Conservation (phyloP, 805 yeast genomes). For the Lipomyces anomalus region DNA sequence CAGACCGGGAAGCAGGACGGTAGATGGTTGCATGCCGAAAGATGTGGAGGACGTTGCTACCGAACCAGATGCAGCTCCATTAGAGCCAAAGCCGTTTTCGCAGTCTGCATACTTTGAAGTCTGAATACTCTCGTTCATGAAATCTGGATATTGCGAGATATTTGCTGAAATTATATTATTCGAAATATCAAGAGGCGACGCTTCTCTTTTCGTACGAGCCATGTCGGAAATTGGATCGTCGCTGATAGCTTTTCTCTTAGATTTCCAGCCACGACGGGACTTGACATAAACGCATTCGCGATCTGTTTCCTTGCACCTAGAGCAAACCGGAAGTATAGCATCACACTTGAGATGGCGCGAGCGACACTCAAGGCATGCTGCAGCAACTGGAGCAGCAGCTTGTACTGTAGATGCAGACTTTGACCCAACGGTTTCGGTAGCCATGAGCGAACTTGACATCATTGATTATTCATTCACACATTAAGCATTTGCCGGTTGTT, state of each 20-base stretch:
- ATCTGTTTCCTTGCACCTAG: conserved; percentile 8
- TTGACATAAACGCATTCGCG: conserved; percentile 21
- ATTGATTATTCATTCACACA: too few relatives aligned
- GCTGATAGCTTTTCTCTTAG: not conserved
- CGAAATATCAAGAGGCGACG: not conserved
- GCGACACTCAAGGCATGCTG: conserved; percentile 22
- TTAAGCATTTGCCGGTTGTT: too few relatives aligned
- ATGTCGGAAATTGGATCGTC: not conserved
- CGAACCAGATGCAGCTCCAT: too few relatives aligned
- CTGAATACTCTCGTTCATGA: too few relatives aligned
- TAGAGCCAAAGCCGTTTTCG: not conserved
- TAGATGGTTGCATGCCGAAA: not conserved
- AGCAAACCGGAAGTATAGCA: conserved; percentile 13
- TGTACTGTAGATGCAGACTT: too few relatives aligned
- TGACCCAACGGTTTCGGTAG: too few relatives aligned
- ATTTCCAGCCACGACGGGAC: conserved; percentile 19
- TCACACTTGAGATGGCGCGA: conserved; percentile 20
- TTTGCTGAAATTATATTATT: not conserved
- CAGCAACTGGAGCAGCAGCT: conserved; percentile 12
- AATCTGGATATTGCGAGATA: too few relatives aligned
- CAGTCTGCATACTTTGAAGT: too few relatives aligned
- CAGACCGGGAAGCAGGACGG: conserved; percentile 1
- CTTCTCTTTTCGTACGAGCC: not conserved
- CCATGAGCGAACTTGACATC: too few relatives aligned
- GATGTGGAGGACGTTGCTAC: not conserved